These are phyloP conservation scores for Cladosporium sp. DNA, from an alignment of 2,329 filamentous ascomycete species.

Conservation along the genomic window DNA sequence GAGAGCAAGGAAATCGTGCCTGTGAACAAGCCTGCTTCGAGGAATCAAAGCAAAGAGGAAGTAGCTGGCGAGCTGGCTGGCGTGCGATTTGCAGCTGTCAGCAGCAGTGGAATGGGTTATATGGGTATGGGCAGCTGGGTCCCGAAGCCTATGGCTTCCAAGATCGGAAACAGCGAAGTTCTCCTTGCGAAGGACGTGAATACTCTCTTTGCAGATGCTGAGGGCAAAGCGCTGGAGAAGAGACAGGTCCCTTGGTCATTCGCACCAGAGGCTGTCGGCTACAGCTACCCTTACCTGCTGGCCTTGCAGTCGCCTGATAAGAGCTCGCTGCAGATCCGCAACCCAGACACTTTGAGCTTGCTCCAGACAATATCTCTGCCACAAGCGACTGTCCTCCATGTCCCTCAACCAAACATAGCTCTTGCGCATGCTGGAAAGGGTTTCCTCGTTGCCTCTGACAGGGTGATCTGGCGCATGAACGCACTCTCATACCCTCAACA, in stretches of 20 bases:
- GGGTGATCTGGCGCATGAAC: slow-evolving; percentile 93
- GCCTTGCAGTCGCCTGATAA: slow-evolving; percentile 79
- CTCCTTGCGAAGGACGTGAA: slow-evolving; percentile 97
- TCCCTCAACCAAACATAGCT: slow-evolving; percentile 87
- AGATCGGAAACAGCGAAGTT: slow-evolving; percentile 76
- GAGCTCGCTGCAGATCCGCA: slow-evolving; percentile 82
- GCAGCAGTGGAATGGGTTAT: slow-evolving; percentile 87
- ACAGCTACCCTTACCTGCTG: slow-evolving; percentile 93
- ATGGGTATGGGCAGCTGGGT: slow-evolving; percentile 91
- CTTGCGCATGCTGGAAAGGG: slow-evolving; percentile 95
- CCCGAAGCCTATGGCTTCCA: slow-evolving; percentile 81
- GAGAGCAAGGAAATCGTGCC: slow-evolving; percentile 69
- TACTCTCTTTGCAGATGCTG: slow-evolving; percentile 81
- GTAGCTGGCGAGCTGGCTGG: slow-evolving; percentile 56
- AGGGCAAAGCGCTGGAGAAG: slow-evolving; percentile 76
- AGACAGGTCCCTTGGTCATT: slow-evolving; percentile 87
- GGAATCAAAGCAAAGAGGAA: slow-evolving; percentile 17
- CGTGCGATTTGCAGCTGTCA: slow-evolving; percentile 72
- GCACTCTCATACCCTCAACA: slow-evolving; percentile 88
- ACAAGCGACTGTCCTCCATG: slow-evolving; percentile 79
- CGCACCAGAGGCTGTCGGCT: slow-evolving; percentile 86
- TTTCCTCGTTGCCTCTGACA: slow-evolving; percentile 87
- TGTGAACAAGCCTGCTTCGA: slow-evolving; percentile 50
- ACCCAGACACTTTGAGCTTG: slow-evolving; percentile 85
- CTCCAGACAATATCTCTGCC: slow-evolving; percentile 80